phyloP scores from a whole-genome alignment of 1,284 basidiomycete species.

The Ceratobasidium sp. region DNA sequence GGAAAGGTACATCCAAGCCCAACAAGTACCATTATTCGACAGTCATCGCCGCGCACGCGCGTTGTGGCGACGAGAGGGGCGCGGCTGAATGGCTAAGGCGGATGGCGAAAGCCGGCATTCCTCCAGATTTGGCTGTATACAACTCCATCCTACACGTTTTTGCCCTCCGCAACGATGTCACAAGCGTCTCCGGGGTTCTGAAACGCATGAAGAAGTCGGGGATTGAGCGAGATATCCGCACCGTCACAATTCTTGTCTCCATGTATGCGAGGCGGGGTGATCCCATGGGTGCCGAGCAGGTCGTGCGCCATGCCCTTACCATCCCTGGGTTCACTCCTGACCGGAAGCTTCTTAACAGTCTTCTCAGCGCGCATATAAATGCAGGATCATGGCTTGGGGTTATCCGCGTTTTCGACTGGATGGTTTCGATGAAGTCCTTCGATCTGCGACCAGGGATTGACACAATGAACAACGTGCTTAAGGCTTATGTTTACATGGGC shows the following conservation, averaged over 20 bases:
- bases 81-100: conserved; percentile 64
- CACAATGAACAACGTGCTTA: conserved; percentile 80
- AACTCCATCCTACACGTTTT: conserved; percentile 68
- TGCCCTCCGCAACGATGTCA: conserved; percentile 62
- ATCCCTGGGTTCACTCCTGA: conserved; percentile 68
- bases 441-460: conserved; percentile 46
- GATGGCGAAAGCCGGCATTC: conserved; percentile 59
- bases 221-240: conserved; percentile 58
- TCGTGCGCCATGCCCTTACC: conserved; percentile 67
- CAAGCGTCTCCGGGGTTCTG: conserved; percentile 63
- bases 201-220: conserved; percentile 65
- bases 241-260: conserved; percentile 74
- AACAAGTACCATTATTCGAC: conserved; percentile 57
- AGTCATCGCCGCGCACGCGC: conserved; percentile 64
- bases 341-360: conserved; percentile 65
- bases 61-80: conserved; percentile 58
- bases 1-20: conserved; percentile 27
- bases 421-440: conserved; percentile 40
- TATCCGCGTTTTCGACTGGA: conserved; percentile 69
- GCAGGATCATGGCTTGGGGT: conserved; percentile 79
- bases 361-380: conserved; percentile 86
- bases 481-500: conserved; percentile 81
- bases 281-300: conserved; percentile 66
- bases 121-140: conserved; percentile 63
- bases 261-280: conserved; percentile 72